A percentile compares a stretch with the other conserved stretches of the same genome.
These are phyloP conservation scores for Populus hybrid DNA, from an alignment of 441 rosid genomes.

Conservation along the genomic window DNA sequence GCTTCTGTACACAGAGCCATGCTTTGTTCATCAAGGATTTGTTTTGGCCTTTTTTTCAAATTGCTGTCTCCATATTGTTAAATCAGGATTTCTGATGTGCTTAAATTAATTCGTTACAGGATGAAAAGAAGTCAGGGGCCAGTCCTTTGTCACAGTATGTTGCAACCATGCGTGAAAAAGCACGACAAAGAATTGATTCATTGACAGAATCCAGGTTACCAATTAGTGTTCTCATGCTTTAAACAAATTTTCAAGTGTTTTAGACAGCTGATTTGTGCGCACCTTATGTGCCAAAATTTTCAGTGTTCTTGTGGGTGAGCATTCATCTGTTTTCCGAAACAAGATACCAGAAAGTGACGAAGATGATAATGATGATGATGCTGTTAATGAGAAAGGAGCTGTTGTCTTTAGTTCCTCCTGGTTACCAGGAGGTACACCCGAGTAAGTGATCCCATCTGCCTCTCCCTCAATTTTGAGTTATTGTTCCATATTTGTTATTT, in stretches of 20 bases:
- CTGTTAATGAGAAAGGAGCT: slow-evolving; percentile 43
- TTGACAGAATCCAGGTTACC: slow-evolving; percentile 79
- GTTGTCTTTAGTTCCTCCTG: slow-evolving; percentile 74
- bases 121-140: slow-evolving; percentile 54
- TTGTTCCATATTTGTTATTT: background rate
- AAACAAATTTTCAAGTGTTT: background rate
- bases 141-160: slow-evolving; percentile 75
- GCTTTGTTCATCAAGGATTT: background rate
- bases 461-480: background rate
- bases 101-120: slow-evolving; percentile 30
- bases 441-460: slow-evolving; percentile 34
- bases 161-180: slow-evolving; percentile 49
- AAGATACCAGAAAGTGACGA: slow-evolving; percentile 53
- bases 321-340: slow-evolving; percentile 53
- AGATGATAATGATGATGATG: slow-evolving; percentile 48
- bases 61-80: background rate
- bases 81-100: background rate
- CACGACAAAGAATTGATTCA: slow-evolving; percentile 61
- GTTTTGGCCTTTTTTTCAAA: background rate
- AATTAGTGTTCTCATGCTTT: background rate
- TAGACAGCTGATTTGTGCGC: slow-evolving; percentile 10
- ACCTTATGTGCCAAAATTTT: slow-evolving; percentile 11
- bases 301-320: slow-evolving; percentile 88
- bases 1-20: background rate
- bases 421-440: slow-evolving; percentile 66